Base-by-base conservation (phyloP, 257 asterid genomes). In the Catharanthus roseus region DNA sequence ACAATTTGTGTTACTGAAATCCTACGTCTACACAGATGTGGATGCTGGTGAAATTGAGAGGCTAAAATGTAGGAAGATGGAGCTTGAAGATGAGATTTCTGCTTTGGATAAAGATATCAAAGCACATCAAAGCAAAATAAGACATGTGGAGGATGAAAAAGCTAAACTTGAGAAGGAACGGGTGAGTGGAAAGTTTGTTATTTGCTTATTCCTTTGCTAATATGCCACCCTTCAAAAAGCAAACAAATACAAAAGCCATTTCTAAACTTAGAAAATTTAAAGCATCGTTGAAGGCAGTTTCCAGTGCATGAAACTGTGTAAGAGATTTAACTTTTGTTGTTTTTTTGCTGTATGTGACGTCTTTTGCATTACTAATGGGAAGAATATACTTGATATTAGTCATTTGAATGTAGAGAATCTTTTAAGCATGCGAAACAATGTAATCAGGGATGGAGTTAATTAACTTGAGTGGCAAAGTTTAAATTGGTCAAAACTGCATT, bases 31-130 rank as follows among this genome's bases (percentile, higher is more conserved):
- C 72, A 47, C 81, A 93, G 98, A 84, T 86, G 77, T 76, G 75
- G 96, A 91, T 67, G 86, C 78, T 64, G 88, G 85, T 57, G 97
- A 91, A 85, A 80, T 91, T 72, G 92, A 91, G 60, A 62, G 67
- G 36, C 72, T 72, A 47, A 86, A 76, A 75, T 65, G 80, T 39
- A 84, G 72, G 75, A 85, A 75, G 76, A 56, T 19, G 28, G 88
- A 79, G 78, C 74, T 82, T 75, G 86, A 86, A 56, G 85, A 79
- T 51, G 33, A 65, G 60, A 77, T 86, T 67, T 79, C 80, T 60
- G 24, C 62, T 34, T 67, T 80, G 41, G 88, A 81, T 31, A 75
- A 78, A 56, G 63, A 80, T 72, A 62, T 91, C 68, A 85, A 64
- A 77, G 80, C 77, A 51, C 84, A 88, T 77, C 92, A 83, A 75